Conservation (phyloP, 495 filamentous ascomycete species). For the Penicillium goetzii region DNA sequence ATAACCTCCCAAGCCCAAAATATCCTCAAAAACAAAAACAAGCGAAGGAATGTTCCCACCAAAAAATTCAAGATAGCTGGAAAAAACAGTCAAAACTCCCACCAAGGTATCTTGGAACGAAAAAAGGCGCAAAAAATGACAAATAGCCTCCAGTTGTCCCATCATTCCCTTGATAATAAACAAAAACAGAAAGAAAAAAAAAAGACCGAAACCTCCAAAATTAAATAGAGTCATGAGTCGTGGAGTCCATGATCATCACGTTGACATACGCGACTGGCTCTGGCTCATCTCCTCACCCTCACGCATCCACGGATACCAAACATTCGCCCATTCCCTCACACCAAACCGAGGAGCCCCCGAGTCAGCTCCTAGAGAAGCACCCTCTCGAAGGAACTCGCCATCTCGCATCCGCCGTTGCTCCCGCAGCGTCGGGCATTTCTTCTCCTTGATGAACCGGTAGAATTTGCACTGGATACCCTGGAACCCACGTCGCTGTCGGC, state of each 20-base stretch:
- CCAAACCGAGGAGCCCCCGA: constrained; percentile 37
- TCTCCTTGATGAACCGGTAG: constrained; percentile 55
- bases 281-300: constrained; percentile 24
- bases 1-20: constrained; percentile 8
- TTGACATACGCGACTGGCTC: constrained; percentile 14
- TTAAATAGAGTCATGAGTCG: neutral
- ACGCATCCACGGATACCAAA: constrained; percentile 53
- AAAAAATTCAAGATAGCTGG: neutral
- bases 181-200: constrained; percentile 18
- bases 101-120: constrained; percentile 19
- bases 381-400: constrained; percentile 47
- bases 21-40: neutral
- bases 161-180: constrained; percentile 6
- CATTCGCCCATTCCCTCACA: constrained; percentile 44
- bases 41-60: neutral
- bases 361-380: constrained; percentile 14
- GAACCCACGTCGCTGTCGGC: constrained; percentile 47
- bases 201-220: constrained; percentile 6
- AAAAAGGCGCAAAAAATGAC: constrained; percentile 5
- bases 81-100: constrained; percentile 11
- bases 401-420: constrained; percentile 52
- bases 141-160: constrained; percentile 8
- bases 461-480: constrained; percentile 60
- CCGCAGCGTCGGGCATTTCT: constrained; percentile 50
- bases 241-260: constrained; percentile 4